phyloP scores from a whole-genome alignment of 2,329 filamentous ascomycete species.

The Teratosphaeria gauchensis region DNA sequence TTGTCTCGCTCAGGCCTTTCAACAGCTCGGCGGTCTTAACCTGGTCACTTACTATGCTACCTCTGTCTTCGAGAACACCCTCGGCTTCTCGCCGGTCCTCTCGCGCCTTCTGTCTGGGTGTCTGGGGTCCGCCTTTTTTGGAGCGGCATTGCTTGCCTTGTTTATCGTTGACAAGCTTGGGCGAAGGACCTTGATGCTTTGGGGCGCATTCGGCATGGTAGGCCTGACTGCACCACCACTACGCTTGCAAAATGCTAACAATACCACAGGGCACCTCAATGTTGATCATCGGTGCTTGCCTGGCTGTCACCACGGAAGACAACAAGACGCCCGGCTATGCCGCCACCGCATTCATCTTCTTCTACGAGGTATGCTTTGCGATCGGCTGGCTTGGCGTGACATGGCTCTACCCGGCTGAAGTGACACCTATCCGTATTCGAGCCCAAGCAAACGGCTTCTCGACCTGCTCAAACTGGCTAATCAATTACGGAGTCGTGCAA shows the following conservation, averaged over 20 bases:
- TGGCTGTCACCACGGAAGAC: neutral
- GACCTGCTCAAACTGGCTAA: slow-evolving; percentile 36
- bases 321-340: slow-evolving; percentile 19
- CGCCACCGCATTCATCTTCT: slow-evolving; percentile 28
- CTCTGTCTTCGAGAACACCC: slow-evolving; percentile 41
- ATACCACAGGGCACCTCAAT: neutral
- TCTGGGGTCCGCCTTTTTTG: slow-evolving; percentile 44
- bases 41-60: slow-evolving; percentile 31
- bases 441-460: slow-evolving; percentile 28
- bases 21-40: slow-evolving; percentile 12
- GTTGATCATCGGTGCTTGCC: neutral
- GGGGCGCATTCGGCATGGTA: slow-evolving; percentile 47
- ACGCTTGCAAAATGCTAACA: neutral
- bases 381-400: slow-evolving; percentile 26
- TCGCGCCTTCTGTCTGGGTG: slow-evolving; percentile 39
- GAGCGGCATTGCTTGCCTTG: slow-evolving; percentile 38
- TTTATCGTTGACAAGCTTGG: slow-evolving; percentile 42
- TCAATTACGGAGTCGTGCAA: slow-evolving; percentile 42
- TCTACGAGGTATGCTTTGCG: slow-evolving; percentile 29
- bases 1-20: slow-evolving; percentile 13
- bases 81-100: slow-evolving; percentile 42
- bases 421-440: slow-evolving; percentile 25
- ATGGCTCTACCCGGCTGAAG: slow-evolving; percentile 24
- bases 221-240: slow-evolving; percentile 1
- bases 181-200: slow-evolving; percentile 61